Evolutionary conservation across 2,329 filamentous ascomycete species (phyloP).

Genomic region (Trichoderma hamatum): DNA sequence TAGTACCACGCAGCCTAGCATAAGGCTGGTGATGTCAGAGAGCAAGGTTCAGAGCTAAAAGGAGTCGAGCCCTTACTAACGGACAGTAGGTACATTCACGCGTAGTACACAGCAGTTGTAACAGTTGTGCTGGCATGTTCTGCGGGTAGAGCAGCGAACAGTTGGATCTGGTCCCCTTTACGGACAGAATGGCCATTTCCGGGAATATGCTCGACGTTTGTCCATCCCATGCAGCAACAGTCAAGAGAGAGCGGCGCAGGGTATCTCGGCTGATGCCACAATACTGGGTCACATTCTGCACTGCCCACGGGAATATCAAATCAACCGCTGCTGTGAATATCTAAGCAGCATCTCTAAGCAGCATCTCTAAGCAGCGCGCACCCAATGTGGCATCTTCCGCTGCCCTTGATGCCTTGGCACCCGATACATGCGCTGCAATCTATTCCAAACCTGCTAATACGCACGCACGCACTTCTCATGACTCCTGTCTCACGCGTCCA

Average conservation of each 20-base stretch:
- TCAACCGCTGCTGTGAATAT: not conserved
- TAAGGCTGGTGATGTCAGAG: conserved; percentile 20
- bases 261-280: not conserved
- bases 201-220: too few relatives aligned
- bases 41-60: not conserved
- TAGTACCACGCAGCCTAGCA: too few relatives aligned
- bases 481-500: not conserved
- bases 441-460: not conserved
- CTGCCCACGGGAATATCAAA: not conserved
- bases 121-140: not conserved
- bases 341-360: not conserved
- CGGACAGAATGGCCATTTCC: not conserved
- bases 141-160: too few relatives aligned
- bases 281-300: not conserved
- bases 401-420: not conserved
- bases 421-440: not conserved
- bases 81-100: not conserved
- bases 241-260: not conserved
- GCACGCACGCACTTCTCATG: not conserved
- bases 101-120: not conserved
- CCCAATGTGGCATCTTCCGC: too few relatives aligned
- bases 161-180: not conserved
- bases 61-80: not conserved
- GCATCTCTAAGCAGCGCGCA: not conserved
- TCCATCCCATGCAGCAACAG: too few relatives aligned